Evolutionary conservation across 2,329 filamentous ascomycete genomes (phyloP).

Genomic region (Pseudocercospora vitis): DNA sequence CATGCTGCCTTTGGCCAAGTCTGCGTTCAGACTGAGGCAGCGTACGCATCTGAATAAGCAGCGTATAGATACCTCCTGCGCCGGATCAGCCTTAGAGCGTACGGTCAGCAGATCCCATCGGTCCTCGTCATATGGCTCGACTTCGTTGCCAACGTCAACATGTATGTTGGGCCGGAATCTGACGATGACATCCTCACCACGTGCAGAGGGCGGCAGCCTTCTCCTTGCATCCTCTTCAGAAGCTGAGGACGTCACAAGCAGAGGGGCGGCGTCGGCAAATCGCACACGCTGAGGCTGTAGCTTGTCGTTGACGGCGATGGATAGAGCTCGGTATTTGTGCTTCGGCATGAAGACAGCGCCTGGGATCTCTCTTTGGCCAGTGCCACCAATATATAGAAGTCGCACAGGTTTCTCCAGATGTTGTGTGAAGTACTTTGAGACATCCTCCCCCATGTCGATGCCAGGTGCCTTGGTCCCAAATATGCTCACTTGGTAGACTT

Average conservation of each 20-base stretch:
- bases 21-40: conserved; percentile 37
- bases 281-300: conserved; percentile 37
- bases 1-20: conserved; percentile 37
- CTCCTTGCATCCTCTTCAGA: conserved; percentile 37
- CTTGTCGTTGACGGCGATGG: conserved; percentile 37
- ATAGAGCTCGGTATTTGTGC: conserved; percentile 33
- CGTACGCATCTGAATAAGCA: conserved; percentile 35
- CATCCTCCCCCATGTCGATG: conserved; percentile 39
- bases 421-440: conserved; percentile 33
- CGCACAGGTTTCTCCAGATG: conserved; percentile 31
- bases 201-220: conserved; percentile 32
- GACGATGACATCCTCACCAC: conserved; percentile 37
- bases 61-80: conserved; percentile 36
- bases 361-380: conserved; percentile 37
- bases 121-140: conserved; percentile 36
- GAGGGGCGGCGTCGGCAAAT: conserved; percentile 37
- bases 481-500: conserved; percentile 35
- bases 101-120: conserved; percentile 37
- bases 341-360: conserved; percentile 37
- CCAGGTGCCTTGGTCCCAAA: conserved; percentile 38
- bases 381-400: conserved; percentile 38
- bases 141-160: conserved; percentile 35
- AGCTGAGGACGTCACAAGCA: conserved; percentile 38
- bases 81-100: conserved; percentile 31
- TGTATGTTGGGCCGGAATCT: conserved; percentile 38